Percentiles rank a stretch among this genome's conserved stretches.
These are phyloP conservation scores for Fusarium begoniae DNA, from an alignment of 2,329 filamentous ascomycete genomes.

Conservation along the genomic window DNA sequence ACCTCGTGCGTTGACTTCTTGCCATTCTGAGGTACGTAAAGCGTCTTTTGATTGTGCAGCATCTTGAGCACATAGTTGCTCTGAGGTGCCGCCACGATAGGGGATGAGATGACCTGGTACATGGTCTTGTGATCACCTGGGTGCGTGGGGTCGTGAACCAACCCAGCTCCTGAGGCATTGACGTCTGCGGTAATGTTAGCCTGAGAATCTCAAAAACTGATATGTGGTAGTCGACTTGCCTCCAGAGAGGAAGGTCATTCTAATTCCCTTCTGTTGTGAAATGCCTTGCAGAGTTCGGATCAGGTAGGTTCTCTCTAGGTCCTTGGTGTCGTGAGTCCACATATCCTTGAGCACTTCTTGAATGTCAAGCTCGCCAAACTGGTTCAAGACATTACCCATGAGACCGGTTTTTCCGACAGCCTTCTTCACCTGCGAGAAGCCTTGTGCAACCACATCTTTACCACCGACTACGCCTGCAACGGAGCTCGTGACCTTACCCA, in stretches of 20 bases:
- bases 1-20: constrained; percentile 76
- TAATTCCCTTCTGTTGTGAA: constrained; percentile 90
- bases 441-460: constrained; percentile 89
- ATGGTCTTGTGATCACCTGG: constrained; percentile 97
- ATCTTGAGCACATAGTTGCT: constrained; percentile 89
- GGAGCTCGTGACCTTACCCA: constrained; percentile 94
- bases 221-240: constrained; percentile 57
- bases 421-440: constrained; percentile 95
- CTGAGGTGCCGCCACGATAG: constrained; percentile 90
- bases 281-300: constrained; percentile 97
- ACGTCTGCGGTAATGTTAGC: constrained; percentile 65
- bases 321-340: constrained; percentile 98
- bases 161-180: constrained; percentile 88
- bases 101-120: constrained; percentile 96
- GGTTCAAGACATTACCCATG: constrained; percentile 95
- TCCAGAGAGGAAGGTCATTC: constrained; percentile 97
- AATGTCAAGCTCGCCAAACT: constrained; percentile 95
- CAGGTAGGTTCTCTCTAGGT: constrained; percentile 94
- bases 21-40: constrained; percentile 92
- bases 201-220: constrained; percentile 1
- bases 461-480: constrained; percentile 96
- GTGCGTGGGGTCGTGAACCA: constrained; percentile 92
- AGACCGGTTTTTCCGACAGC: constrained; percentile 94
- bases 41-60: constrained; percentile 91
- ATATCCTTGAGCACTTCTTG: constrained; percentile 94